Conservation (phyloP, 108 stramenopile genomes). For the Conticribra weissflogii region DNA sequence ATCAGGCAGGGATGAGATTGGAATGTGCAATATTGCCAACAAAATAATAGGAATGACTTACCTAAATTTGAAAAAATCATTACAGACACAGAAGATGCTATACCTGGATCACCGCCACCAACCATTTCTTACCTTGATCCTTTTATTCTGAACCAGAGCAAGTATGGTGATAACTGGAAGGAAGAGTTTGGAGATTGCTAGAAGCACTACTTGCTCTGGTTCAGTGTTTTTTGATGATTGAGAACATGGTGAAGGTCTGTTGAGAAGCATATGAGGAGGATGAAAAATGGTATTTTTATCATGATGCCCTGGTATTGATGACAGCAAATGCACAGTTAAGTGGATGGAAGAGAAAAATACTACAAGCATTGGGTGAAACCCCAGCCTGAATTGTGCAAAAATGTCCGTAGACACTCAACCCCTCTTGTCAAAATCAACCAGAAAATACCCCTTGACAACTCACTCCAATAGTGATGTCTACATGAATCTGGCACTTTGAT, state of each 20-base stretch:
- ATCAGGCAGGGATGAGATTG: no score
- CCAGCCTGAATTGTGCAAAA: conserved; percentile 5
- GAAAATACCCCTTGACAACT: conserved; percentile 16
- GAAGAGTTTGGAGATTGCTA: not conserved
- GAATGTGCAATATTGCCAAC: no score
- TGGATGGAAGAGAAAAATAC: conserved; percentile 19
- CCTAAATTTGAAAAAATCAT: not conserved
- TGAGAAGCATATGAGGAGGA: not conserved
- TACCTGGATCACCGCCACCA: not conserved
- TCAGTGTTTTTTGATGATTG: conserved; percentile 10
- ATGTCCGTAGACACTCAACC: not conserved
- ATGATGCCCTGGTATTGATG: conserved; percentile 24
- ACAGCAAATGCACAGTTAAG: not conserved
- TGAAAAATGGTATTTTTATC: conserved; percentile 12
- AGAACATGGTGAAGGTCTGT: conserved; percentile 3
- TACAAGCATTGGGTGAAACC: conserved; percentile 18
- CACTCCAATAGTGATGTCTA: no score
- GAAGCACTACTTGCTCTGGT: not conserved
- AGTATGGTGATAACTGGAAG: conserved; percentile 1
- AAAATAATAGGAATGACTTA: no score
- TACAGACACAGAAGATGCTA: not conserved
- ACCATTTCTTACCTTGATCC: not conserved
- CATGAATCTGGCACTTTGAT: no score
- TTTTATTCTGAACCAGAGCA: not conserved
- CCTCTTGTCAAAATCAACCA: conserved; percentile 16